Conservation (phyloP, 1,284 basidiomycete species). For the Leucocoprinus gongylophorus region DNA sequence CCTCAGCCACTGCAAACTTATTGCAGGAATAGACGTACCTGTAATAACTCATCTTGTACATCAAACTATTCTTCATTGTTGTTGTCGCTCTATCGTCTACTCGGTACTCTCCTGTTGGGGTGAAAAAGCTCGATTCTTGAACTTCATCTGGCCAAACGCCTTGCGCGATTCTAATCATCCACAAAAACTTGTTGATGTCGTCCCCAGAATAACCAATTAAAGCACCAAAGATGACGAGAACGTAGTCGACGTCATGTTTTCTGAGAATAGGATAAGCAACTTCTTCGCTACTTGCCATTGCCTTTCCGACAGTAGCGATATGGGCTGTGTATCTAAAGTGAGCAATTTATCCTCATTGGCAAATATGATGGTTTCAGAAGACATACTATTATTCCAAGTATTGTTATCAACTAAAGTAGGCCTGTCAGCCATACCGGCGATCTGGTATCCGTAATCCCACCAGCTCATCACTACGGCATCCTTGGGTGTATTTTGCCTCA, state of each 20-base stretch:
- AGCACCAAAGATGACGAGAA: conserved; percentile 96
- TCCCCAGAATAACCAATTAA: conserved; percentile 97
- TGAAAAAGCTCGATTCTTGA: conserved; percentile 93
- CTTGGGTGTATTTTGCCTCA: conserved; percentile 90
- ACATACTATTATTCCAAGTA: conserved; percentile 99
- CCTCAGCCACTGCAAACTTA: neutral
- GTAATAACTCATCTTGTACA: conserved; percentile 99
- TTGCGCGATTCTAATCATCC: conserved; percentile 98
- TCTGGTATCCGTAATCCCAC: conserved; percentile 99
- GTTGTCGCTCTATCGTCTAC: conserved; percentile 83
- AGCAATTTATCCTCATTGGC: conserved; percentile 12
- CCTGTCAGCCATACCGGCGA: conserved; percentile 97
- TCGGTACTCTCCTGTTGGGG: conserved; percentile 87
- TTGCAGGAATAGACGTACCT: conserved; percentile 44
- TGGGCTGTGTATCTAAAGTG: conserved; percentile 48
- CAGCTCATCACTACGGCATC: conserved; percentile 96
- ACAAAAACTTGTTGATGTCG: conserved; percentile 99
- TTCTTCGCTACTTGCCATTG: conserved; percentile 93
- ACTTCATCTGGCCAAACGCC: conserved; percentile 99
- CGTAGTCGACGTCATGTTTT: conserved; percentile 97
- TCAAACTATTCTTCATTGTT: conserved; percentile 93
- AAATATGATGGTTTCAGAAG: neutral
- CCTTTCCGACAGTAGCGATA: conserved; percentile 96
- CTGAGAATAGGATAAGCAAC: conserved; percentile 94
- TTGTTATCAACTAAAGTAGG: conserved; percentile 99